Evolutionary conservation across 805 yeast species (phyloP), one percentile per base, ranked within the genome.

Genomic region (Grigorovia yakushimaensis): DNA sequence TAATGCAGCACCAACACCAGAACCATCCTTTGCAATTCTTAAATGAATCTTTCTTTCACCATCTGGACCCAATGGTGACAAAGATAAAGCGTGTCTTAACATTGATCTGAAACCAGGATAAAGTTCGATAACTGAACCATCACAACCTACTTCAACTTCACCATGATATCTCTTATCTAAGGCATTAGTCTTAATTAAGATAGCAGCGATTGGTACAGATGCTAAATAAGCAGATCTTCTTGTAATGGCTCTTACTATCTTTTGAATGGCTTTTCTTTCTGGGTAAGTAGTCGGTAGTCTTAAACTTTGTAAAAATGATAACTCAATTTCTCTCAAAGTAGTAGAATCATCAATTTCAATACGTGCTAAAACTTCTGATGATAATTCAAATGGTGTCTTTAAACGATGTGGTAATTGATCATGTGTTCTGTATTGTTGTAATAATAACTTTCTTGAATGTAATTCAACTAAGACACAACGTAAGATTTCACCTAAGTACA

Each of bases 1-100:
- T 51, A 91, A 72, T 2, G 98, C 98, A 42, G 97, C 98, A 54
- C 98, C 98, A 41, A 89, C 96, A 50, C 96, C 96, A 48, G 95
- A 83, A 42, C 98, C 98, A 61, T 93, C 98, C 65, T 87, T 86
- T 27, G 97, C 93, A 54, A 89, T 81, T 52, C 80, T 80, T 51
- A 91, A 70, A 56, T 80, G 83, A 42, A 88, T 71, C 59, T 85
- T 80, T 66, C 87, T 79, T 57, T 80, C 87, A 50, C 82, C 79
- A 42, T 84, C 83, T 41, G 83, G 73, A 48, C 89, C 89, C 40
- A 89, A 74, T 53, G 82, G 79, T 40, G 86, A 77, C 52, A 77
- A 61, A 0, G 81, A 72, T 52, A 89, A 68, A 0, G 95, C 96
- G 53, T 85, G 88, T 61, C 91, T 78, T 52, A 91, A 70, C 75